These are phyloP conservation scores for Neurospora sp. DNA, from an alignment of 495 filamentous ascomycete species.

Conservation along the genomic window DNA sequence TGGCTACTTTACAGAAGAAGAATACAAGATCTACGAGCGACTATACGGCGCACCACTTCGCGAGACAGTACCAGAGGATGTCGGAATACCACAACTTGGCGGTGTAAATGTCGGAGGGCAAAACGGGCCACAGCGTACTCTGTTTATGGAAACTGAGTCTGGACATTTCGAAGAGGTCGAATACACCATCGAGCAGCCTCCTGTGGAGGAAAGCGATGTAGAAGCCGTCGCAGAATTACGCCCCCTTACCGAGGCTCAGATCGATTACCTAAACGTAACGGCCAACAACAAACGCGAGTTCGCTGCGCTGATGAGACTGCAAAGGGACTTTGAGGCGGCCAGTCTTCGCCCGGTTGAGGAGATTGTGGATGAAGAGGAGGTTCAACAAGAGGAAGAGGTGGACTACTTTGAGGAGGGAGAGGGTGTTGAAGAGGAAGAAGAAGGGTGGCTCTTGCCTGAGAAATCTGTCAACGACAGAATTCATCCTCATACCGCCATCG, in stretches of 20 bases:
- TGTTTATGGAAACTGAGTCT: constrained; percentile 47
- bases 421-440: constrained; percentile 15
- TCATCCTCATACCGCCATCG: constrained; percentile 57
- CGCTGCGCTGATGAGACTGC: constrained; percentile 37
- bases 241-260: constrained; percentile 7
- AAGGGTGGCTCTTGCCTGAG: not conserved
- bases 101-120: not conserved
- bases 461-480: constrained; percentile 22
- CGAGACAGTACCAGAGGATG: constrained; percentile 47
- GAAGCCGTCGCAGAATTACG: not conserved
- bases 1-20: constrained; percentile 56
- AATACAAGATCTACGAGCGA: constrained; percentile 66
- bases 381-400: constrained; percentile 25
- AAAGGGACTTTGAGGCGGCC: constrained; percentile 43
- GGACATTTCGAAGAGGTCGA: constrained; percentile 55
- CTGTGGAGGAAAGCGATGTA: constrained; percentile 5
- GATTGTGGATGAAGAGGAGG: constrained; percentile 35
- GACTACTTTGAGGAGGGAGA: constrained; percentile 22
- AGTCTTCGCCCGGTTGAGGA: constrained; percentile 36
- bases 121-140: constrained; percentile 9
- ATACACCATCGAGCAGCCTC: constrained; percentile 17
- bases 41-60: constrained; percentile 64
- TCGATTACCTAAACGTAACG: constrained; percentile 32
- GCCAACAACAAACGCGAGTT: constrained; percentile 42
- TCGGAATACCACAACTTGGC: constrained; percentile 34